Base-by-base conservation (phyloP, 2,329 filamentous ascomycete genomes). In the Sporothrix phasma region DNA sequence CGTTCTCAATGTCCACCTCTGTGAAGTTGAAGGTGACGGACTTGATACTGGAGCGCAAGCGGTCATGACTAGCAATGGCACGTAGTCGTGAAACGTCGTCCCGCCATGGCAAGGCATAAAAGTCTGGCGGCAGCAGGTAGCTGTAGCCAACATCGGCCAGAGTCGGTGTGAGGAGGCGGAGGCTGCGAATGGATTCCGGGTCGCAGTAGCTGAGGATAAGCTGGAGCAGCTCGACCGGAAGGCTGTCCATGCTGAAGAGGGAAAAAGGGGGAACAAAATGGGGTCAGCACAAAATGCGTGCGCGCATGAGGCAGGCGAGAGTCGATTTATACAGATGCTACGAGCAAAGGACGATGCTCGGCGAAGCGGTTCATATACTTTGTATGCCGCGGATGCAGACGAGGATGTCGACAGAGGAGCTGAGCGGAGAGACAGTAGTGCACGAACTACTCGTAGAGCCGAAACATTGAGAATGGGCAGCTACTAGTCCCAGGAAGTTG, bases 11-110 rank as follows among this genome's bases (percentile, higher is more conserved):
- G 66, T 77, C 73, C 49, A 79, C 67, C 56, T 76, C 74, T 64
- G 76, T 73, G 62, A 81, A 74, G 69, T 79, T 79, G 69, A 81
- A 75, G 64, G 75, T 77, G 66, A 81, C 70, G 22, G 76, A 74
- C 31, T 73, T 72, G 70, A 82, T 77, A 65, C 73, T 74, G 49
- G 70, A 70, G 60, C 76, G 74, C 37, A 80, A 75, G 5, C 74
- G 76, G 45, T 76, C 73, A 66, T 79, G 74, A 61, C 71, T 70
- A 17, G 79, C 76, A 64, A 82, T 78, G 58, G 71, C 72, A 64
- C 77, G 73, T 22, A 82, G 73, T 17, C 78, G 74, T 51, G 73
- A 71, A 47, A 79, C 74, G 67, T 81, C 79, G 68, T 78, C 73
- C 61, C 76, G 74, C 75, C 78, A 80, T 60, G 75, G 75, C 53